Percentiles rank a stretch among this genome's conserved stretches.
These are phyloP conservation scores for Seiridium cupressi DNA, from an alignment of 2,329 filamentous ascomycete genomes.

Conservation along the genomic window DNA sequence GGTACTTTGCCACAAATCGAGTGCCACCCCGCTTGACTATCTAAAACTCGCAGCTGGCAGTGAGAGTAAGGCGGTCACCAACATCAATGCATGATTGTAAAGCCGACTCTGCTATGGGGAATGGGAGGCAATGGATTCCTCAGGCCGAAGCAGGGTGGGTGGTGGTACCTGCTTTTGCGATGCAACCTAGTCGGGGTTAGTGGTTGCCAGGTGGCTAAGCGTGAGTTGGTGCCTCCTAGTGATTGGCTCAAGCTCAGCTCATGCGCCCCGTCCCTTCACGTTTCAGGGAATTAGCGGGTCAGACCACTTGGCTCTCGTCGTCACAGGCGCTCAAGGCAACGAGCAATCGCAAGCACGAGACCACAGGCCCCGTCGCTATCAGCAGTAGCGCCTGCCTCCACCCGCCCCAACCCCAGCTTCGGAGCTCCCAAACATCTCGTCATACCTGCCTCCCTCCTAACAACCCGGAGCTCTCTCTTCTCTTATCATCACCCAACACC, in stretches of 20 bases:
- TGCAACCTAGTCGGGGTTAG: not conserved
- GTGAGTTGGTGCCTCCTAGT: not conserved
- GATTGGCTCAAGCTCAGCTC: not conserved
- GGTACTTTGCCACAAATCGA: too few relatives aligned
- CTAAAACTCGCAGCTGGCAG: too few relatives aligned
- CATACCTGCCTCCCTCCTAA: slow-evolving; percentile 4
- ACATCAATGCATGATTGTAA: too few relatives aligned
- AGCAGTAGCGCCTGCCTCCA: not conserved
- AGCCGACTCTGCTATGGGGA: too few relatives aligned
- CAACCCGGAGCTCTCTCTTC: slow-evolving; percentile 5
- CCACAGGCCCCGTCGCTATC: not conserved
- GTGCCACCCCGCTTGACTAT: too few relatives aligned
- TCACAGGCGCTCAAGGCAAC: not conserved
- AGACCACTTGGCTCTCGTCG: not conserved
- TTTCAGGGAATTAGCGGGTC: slow-evolving; percentile 2
- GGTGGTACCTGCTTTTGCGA: slow-evolving; percentile 4
- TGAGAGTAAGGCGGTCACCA: too few relatives aligned
- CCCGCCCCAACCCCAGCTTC: not conserved
- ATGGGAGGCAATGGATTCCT: too few relatives aligned
- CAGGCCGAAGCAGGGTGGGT: not conserved
- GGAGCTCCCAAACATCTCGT: slow-evolving; percentile 4
- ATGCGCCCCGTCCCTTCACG: not conserved
- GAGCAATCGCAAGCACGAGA: not conserved
- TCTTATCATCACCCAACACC: slow-evolving; percentile 6
- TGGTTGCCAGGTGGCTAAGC: slow-evolving; percentile 1